Percentiles rank a stretch among this genome's conserved stretches.
phyloP scores from a whole-genome alignment of 371 early-diverging fungal genomes.

The Mortierella sp. region DNA sequence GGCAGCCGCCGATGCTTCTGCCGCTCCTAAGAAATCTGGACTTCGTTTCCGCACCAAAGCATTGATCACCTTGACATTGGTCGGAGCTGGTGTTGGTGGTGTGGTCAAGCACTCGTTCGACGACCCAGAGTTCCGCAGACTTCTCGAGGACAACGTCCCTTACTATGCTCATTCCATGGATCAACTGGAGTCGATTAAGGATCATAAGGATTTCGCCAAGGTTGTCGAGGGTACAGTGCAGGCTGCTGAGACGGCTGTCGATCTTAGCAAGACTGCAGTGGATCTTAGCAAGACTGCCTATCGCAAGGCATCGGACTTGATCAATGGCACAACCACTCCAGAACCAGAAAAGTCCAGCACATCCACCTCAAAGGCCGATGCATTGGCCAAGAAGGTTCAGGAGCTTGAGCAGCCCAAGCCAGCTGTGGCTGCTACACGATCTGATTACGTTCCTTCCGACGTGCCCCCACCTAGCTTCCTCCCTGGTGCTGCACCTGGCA shows the following conservation, averaged over 20 bases:
- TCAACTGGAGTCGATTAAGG: conserved; percentile 44
- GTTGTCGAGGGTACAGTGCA: conserved; percentile 15
- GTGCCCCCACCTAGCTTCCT: conserved; percentile 39
- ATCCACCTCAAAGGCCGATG: conserved; percentile 1
- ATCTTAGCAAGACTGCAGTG: conserved; percentile 43
- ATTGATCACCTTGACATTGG: conserved; percentile 42
- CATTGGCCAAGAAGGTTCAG: conserved; percentile 43
- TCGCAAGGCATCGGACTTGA: conserved; percentile 35
- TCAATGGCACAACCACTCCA: conserved; percentile 53
- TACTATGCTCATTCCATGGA: conserved; percentile 47
- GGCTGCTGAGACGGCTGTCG: conserved; percentile 30
- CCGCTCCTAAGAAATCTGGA: conserved; percentile 26
- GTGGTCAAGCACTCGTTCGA: conserved; percentile 53
- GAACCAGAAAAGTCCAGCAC: conserved; percentile 33
- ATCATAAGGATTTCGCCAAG: conserved; percentile 46
- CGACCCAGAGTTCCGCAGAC: conserved; percentile 37
- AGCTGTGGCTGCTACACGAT: conserved; percentile 34
- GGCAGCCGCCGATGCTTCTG: conserved; percentile 25
- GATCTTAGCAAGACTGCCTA: conserved; percentile 50
- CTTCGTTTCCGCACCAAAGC: conserved; percentile 54
- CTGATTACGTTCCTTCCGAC: conserved; percentile 44
- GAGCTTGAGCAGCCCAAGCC: conserved; percentile 52
- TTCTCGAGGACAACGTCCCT: conserved; percentile 49
- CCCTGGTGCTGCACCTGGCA: conserved; percentile 43
- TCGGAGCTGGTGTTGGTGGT: conserved; percentile 46